Evolutionary conservation across 1,284 basidiomycete genomes (phyloP).

Genomic region (Neolentinus lepideus): DNA sequence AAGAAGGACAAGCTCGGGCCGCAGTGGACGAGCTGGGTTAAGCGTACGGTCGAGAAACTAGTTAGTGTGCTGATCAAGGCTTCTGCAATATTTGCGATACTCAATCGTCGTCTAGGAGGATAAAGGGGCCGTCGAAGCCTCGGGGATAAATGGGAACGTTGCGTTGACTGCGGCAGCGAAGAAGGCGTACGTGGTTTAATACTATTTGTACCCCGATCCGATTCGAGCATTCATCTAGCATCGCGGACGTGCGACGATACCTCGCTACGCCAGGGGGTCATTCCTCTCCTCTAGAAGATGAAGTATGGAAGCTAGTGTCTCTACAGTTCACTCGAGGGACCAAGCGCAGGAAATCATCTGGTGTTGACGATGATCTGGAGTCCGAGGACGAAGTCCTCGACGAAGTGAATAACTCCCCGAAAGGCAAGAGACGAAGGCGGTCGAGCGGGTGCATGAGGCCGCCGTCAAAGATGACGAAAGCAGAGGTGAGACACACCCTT

Average conservation of each 20-base stretch:
- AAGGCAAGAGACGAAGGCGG: constrained; percentile 13
- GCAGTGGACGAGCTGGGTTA: constrained; percentile 41
- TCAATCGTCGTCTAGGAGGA: constrained; percentile 23
- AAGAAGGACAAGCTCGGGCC: constrained; percentile 40
- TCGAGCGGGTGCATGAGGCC: constrained; percentile 15
- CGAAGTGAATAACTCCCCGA: constrained; percentile 9
- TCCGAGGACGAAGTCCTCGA: constrained; percentile 10
- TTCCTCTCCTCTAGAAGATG: constrained; percentile 23
- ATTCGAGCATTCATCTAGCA: constrained; percentile 14
- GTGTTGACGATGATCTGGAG: neutral
- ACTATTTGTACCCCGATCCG: neutral
- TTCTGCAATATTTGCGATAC: constrained; percentile 1
- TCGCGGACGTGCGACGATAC: constrained; percentile 27
- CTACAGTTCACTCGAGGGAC: constrained; percentile 14
- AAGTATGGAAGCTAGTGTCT: constrained; percentile 27
- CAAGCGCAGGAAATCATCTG: constrained; percentile 13
- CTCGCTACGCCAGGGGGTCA: constrained; percentile 14
- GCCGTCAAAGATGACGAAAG: constrained; percentile 29
- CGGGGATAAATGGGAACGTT: constrained; percentile 26
- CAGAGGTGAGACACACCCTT: constrained; percentile 25
- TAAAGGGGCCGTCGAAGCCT: constrained; percentile 32
- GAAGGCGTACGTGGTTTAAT: constrained; percentile 29
- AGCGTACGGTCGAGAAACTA: constrained; percentile 38
- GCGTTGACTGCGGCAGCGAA: constrained; percentile 35
- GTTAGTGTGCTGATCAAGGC: constrained; percentile 21